Evolutionary conservation across 371 early-diverging fungal species (phyloP).

Genomic region (Mortierella sp.): DNA sequence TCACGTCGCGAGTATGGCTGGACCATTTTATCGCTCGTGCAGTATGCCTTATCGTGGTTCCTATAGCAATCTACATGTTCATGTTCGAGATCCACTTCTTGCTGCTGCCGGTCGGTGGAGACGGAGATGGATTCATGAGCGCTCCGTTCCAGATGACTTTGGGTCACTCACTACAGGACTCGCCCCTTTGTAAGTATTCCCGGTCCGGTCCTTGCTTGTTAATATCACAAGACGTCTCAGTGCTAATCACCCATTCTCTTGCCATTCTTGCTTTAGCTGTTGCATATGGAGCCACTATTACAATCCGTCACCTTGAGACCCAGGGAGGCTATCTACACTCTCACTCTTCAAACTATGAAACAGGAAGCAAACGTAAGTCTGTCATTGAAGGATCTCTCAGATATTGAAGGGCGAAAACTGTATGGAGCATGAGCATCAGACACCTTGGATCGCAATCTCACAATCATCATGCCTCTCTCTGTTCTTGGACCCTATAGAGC

Average conservation of each 20-base stretch:
- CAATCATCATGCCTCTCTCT: neutral
- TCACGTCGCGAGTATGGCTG: conserved; percentile 51
- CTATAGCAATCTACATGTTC: conserved; percentile 80
- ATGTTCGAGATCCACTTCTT: conserved; percentile 89
- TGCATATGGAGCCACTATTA: conserved; percentile 83
- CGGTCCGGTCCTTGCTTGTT: too few relatives aligned
- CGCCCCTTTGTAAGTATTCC: conserved; percentile 15
- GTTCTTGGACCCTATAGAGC: conserved; percentile 63
- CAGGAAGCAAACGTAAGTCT: conserved; percentile 78
- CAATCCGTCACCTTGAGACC: conserved; percentile 78
- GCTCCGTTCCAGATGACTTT: conserved; percentile 79
- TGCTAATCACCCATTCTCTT: neutral
- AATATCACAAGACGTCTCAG: too few relatives aligned
- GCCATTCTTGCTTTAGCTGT: conserved; percentile 63
- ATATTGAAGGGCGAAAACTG: too few relatives aligned
- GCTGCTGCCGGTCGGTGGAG: conserved; percentile 71
- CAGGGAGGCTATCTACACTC: conserved; percentile 89
- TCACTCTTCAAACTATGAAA: conserved; percentile 81
- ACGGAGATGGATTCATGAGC: conserved; percentile 86
- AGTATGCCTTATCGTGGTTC: conserved; percentile 82
- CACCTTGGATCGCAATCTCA: neutral
- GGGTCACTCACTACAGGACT: conserved; percentile 53
- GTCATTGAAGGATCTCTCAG: too few relatives aligned
- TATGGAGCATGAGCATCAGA: too few relatives aligned
- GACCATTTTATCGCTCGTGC: conserved; percentile 71